These are phyloP conservation scores for Fusarium floridanum DNA, from an alignment of 2,329 filamentous ascomycete genomes.

Conservation along the genomic window DNA sequence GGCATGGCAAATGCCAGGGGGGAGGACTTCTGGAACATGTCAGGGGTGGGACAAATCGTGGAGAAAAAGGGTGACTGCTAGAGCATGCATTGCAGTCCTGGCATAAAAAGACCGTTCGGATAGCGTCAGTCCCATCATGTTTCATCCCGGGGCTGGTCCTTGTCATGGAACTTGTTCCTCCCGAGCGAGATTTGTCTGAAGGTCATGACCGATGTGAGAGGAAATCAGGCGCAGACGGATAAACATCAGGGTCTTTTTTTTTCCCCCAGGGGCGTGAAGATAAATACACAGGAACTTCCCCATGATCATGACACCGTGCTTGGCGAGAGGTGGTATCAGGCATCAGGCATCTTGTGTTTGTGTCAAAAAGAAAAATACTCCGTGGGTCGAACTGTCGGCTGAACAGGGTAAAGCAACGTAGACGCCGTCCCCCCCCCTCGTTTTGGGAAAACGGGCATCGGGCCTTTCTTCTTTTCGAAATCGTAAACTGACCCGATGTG, in stretches of 20 bases:
- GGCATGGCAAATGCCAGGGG: conserved; percentile 28
- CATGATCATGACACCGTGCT: conserved; percentile 2
- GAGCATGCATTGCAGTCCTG: conserved; percentile 38
- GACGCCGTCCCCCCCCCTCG: background rate
- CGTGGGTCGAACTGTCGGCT: conserved; percentile 9
- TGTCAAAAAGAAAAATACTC: conserved; percentile 9
- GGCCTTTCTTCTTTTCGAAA: conserved; percentile 26
- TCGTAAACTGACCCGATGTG: conserved; percentile 30
- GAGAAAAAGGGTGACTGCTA: conserved; percentile 31
- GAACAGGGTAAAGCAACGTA: conserved; percentile 3
- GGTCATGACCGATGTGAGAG: background rate
- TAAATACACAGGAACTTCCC: conserved; percentile 6
- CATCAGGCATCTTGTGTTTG: conserved; percentile 2
- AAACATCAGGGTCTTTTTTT: conserved; percentile 3
- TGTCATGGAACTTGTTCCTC: background rate
- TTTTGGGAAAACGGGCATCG: conserved; percentile 32
- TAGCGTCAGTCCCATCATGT: conserved; percentile 32
- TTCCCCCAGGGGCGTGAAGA: conserved; percentile 18
- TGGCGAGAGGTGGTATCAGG: conserved; percentile 18
- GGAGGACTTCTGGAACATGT: conserved; percentile 3
- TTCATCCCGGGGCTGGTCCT: conserved; percentile 21
- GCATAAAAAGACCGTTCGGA: conserved; percentile 5
- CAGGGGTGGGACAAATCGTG: conserved; percentile 39
- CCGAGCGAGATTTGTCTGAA: background rate
- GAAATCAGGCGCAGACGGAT: background rate